Base-by-base conservation (phyloP, 2,329 filamentous ascomycete genomes). In the Pyricularia pennisetigena region DNA sequence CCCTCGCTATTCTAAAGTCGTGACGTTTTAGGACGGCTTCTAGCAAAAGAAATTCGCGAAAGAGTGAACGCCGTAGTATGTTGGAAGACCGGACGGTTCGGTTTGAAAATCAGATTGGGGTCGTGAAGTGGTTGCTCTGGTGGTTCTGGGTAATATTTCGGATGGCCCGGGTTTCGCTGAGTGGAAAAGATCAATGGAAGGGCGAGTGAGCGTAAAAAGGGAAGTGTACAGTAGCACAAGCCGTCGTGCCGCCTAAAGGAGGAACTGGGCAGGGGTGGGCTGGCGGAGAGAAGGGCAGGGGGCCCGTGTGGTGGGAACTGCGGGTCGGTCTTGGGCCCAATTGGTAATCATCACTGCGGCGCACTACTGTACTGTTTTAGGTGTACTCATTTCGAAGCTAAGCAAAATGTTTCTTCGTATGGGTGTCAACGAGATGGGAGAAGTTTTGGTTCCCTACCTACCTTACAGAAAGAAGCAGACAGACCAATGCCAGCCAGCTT, bases 281-380 rank as follows among this genome's bases (percentile, higher is more conserved):
- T 32, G 62, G 67, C 32, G 49, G 32, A 62, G 32, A 49, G 29
- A 26, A 65, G 54, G 32, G 28, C 24, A 32, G 24, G 65, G 65
- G 41, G 65, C 41, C 65, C 65, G 41, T 49, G 65, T 66, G 49
- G 65, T 67, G 65, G 65, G 65, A 67, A 67, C 61, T 67, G 65
- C 65, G 65, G 65, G 65, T 32, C 65, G 28, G 26, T 14, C 49
- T 61, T 63, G 28, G 61, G 61, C 30, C 24, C 49, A 62, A 61
- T 68, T 68, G 66, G 66, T 68, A 68, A 68, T 68, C 66, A 61
- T 59, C 29, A 26, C 28, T 32, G 49, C 30, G 30, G 30, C 54
- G 29, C 49, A 28, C 66, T 30, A n/a, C 41, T 67, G 65, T n/a
- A 26, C 24, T 35, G 32, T 54, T 32, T 54, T 54, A 54, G 8